Percentiles rank a stretch among this genome's conserved stretches.
Conservation (phyloP, 2,329 filamentous ascomycete genomes). For the Phaeosphaeria sp. region DNA sequence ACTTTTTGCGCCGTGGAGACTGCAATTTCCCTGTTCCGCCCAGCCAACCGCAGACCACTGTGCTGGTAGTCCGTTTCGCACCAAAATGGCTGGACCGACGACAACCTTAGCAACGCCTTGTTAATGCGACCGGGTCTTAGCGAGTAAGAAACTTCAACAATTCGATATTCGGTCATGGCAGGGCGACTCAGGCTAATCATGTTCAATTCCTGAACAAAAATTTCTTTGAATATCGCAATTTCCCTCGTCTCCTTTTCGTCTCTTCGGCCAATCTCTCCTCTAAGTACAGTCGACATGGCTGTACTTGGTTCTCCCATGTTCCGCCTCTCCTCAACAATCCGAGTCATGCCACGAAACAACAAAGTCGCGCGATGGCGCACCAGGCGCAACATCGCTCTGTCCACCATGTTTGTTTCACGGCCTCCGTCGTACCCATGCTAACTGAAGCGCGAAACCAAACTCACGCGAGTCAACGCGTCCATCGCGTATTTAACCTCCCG, state of each 20-base stretch:
- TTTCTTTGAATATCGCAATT: not conserved
- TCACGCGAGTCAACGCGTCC: conserved; percentile 5
- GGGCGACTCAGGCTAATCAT: not conserved
- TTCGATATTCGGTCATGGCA: not conserved
- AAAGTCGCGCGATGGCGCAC: not conserved
- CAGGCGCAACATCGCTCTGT: not conserved
- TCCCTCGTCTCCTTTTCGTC: not conserved
- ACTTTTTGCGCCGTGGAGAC: conserved; percentile 1
- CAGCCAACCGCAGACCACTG: conserved; percentile 5
- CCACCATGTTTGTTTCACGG: not conserved
- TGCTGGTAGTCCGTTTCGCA: not conserved
- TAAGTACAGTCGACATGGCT: too few species aligned
- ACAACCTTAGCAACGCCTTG: not conserved
- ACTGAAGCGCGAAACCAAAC: not conserved
- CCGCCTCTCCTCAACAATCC: not conserved
- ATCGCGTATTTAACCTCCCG: not conserved
- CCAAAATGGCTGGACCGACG: conserved; percentile 9
- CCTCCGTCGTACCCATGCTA: not conserved
- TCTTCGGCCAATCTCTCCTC: too few species aligned
- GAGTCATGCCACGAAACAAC: not conserved
- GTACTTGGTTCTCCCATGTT: not conserved
- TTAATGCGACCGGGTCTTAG: not conserved
- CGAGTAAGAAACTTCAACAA: not conserved
- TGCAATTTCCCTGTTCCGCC: conserved; percentile 23
- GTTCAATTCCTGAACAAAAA: not conserved